Evolutionary conservation across 257 asterid genomes (phyloP).

Genomic region (Capsicum rhomboideum): DNA sequence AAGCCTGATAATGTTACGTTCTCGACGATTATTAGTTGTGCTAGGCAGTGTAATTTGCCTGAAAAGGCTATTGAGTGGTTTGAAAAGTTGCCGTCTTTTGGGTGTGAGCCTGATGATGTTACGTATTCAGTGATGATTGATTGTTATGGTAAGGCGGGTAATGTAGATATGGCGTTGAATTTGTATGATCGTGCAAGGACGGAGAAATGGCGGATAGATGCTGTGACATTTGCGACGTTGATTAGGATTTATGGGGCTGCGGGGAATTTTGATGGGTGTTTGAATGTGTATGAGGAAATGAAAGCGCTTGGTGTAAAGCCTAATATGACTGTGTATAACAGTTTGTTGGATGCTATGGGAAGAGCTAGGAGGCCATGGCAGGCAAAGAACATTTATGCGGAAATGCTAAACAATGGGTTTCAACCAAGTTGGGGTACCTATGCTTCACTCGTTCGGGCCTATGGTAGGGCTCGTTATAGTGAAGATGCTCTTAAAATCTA

Average conservation of each 20-base stretch:
- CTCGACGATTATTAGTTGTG: slow-evolving; percentile 83
- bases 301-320: slow-evolving; percentile 65
- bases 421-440: slow-evolving; percentile 71
- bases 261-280: slow-evolving; percentile 85
- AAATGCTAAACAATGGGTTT: slow-evolving; percentile 52
- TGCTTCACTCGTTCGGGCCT: slow-evolving; percentile 70
- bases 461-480: slow-evolving; percentile 64
- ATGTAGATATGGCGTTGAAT: slow-evolving; percentile 57
- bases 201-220: slow-evolving; percentile 79
- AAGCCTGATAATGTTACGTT: slow-evolving; percentile 78
- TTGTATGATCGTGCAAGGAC: slow-evolving; percentile 82
- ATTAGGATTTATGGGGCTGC: slow-evolving; percentile 54
- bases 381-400: slow-evolving; percentile 58
- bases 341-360: slow-evolving; percentile 90
- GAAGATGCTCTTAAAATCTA: slow-evolving; percentile 66
- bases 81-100: slow-evolving; percentile 66
- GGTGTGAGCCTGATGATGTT: slow-evolving; percentile 61
- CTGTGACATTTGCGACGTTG: slow-evolving; percentile 59
- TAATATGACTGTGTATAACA: slow-evolving; percentile 53
- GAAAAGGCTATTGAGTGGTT: slow-evolving; percentile 84
- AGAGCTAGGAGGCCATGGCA: slow-evolving; percentile 97
- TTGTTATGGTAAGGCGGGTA: slow-evolving; percentile 71
- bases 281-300: slow-evolving; percentile 90
- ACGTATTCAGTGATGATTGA: slow-evolving; percentile 83
- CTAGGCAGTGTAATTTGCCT: slow-evolving; percentile 64